phyloP scores from a whole-genome alignment of 208 protist species.

The Crithidia thermophila region DNA sequence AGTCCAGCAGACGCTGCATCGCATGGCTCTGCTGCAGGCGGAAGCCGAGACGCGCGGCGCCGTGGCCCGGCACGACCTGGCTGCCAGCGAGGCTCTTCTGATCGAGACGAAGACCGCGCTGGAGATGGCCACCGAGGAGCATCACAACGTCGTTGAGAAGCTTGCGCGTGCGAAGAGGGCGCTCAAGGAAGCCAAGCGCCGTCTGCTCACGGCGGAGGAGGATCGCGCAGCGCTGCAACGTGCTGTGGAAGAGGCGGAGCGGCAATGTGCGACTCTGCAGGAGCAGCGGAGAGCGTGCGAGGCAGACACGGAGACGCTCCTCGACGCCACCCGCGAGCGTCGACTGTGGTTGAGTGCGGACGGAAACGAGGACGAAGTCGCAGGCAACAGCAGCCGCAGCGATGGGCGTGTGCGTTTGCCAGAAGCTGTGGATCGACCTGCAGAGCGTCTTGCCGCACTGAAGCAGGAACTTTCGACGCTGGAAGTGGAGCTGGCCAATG shows the following conservation, averaged over 20 bases:
- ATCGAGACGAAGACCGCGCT: constrained; percentile 4
- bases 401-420: too few species aligned
- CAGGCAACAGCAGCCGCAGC: background rate
- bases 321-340: background rate
- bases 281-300: background rate
- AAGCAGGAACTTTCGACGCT: constrained; percentile 13
- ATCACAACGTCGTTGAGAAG: constrained; percentile 3
- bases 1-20: background rate
- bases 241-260: background rate
- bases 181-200: background rate
- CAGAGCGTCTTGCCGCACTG: background rate
- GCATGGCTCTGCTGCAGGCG: constrained; percentile 3
- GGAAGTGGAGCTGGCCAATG: constrained; percentile 1
- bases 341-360: too few species aligned
- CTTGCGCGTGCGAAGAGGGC: background rate
- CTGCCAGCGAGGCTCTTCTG: constrained; percentile 4
- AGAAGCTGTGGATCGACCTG: background rate
- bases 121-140: constrained; percentile 9
- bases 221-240: background rate
- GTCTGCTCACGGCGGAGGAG: background rate
- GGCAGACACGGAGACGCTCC: constrained; percentile 7
- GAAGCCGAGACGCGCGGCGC: background rate
- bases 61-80: constrained; percentile 18
- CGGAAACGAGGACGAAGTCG: background rate
- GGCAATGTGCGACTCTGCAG: constrained; percentile 12